Conservation (phyloP, 2,329 filamentous ascomycete genomes). For the Dothiorella sarmentorum region DNA sequence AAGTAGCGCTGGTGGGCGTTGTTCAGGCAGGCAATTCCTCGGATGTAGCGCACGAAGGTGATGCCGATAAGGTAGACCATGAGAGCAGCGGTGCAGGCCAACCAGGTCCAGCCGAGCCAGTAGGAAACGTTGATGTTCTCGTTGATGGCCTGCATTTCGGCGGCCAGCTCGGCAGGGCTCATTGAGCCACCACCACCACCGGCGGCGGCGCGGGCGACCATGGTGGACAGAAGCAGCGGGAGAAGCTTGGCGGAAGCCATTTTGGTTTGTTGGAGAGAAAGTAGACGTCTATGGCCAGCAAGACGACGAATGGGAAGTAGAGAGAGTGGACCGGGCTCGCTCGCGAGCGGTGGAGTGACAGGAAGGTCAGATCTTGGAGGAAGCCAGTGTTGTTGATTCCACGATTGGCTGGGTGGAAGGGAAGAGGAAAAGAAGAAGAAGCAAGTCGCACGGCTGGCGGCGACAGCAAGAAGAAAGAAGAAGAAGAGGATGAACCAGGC, state of each 20-base stretch:
- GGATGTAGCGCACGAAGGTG: constrained; percentile 63
- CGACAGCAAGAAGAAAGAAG: neutral
- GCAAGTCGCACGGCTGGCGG: constrained; percentile 6
- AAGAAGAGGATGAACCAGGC: neutral
- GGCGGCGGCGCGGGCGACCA: constrained; percentile 5
- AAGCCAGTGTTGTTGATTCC: neutral
- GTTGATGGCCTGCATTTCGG: neutral
- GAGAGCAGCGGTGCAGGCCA: constrained; percentile 59
- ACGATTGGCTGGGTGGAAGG: neutral
- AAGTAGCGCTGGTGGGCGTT: constrained; percentile 82
- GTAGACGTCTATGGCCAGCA: constrained; percentile 16
- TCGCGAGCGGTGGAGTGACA: constrained; percentile 2
- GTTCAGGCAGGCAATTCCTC: constrained; percentile 70
- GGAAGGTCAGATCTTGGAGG: neutral
- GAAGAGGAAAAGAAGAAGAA: neutral
- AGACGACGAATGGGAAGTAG: constrained; percentile 5
- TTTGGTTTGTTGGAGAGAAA: constrained; percentile 5
- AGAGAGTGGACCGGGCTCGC: constrained; percentile 11
- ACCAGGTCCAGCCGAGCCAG: constrained; percentile 48
- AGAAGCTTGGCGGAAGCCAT: neutral
- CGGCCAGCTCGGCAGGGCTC: constrained; percentile 7
- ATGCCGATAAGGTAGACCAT: constrained; percentile 64
- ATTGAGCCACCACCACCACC: neutral
- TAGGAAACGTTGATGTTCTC: constrained; percentile 35
- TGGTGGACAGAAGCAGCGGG: neutral